Evolutionary conservation across 805 yeast genomes (phyloP), one percentile per base, ranked within the genome.

Genomic region (Candida jianshihensis): DNA sequence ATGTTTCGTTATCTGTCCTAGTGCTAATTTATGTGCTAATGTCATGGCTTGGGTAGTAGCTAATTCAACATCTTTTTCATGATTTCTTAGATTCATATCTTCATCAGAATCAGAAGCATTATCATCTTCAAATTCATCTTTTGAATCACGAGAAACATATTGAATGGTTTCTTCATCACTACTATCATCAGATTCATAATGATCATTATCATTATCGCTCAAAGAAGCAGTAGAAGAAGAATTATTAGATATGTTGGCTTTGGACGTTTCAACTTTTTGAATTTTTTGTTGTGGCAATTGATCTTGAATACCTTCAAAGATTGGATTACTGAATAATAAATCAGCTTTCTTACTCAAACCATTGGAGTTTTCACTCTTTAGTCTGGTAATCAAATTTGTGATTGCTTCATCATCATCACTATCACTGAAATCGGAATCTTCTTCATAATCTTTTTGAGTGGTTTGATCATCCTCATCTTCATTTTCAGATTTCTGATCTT

Each of bases 11-110:
- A 71, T 83, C 52, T 86, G 88, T 9, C 96, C 96, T 19, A 87
- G 60, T 0, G 97, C 98, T 27, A 92, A 70, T 60, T 92, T 88
- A 56, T 92, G 99, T 0, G 98, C 98, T 51, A 92, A 66, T 0
- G 98, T 92, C 99, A 92, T 92, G 5, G 96, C 96, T 57, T 88
- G 95, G 1, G 83, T 95, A 2, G 96, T 88, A 15, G 92, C 94
- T 41, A 89, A 66, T 44, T 86, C 95, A 34, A 86, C 78, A 41
- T 76, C 81, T 35, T 75, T 69, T 40, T 73, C 64, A 46, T 82
- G 85, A 19, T 59, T 63, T 51, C 62, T 66, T 44, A 60, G 64
- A 41, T 51, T 64, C 36, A 50, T 57, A 54, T 77, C 52, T 35
- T 68, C 77, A 24, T 75, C 82, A 3, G 74, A 67, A 46, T 71